phyloP scores from a whole-genome alignment of 129 eudicot genomes.

The Pittosporum tobira region DNA sequence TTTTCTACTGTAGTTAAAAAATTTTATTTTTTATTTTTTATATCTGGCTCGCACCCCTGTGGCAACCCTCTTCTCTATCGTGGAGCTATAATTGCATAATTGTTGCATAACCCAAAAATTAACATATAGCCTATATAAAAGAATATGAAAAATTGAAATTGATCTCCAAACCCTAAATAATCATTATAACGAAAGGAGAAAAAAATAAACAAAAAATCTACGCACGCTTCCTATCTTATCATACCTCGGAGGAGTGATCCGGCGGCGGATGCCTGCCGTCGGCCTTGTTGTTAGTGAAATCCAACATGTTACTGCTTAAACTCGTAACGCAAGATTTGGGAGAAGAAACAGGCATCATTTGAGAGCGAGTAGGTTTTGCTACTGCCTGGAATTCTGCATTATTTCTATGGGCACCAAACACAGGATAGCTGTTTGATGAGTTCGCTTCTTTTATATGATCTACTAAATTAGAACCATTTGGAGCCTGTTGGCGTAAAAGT shows the following conservation, averaged over 20 bases:
- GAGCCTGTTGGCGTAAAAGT: slow-evolving; percentile 24
- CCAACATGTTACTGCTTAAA: slow-evolving; percentile 56
- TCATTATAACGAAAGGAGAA: not conserved
- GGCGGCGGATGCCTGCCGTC: slow-evolving; percentile 56
- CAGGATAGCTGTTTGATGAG: slow-evolving; percentile 16
- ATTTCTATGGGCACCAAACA: slow-evolving; percentile 13
- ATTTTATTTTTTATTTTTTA: too few relatives aligned
- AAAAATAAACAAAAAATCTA: not conserved
- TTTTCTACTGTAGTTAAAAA: too few relatives aligned
- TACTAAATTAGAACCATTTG: slow-evolving; percentile 11
- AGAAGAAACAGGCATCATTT: slow-evolving; percentile 53
- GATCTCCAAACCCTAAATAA: not conserved
- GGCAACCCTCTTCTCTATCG: too few relatives aligned
- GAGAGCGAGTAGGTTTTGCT: slow-evolving; percentile 42
- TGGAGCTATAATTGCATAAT: too few relatives aligned
- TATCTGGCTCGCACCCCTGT: too few relatives aligned
- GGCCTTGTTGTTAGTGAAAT: slow-evolving; percentile 45
- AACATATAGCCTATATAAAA: not conserved
- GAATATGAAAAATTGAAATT: not conserved
- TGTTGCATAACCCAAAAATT: too few relatives aligned
- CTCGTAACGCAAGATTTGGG: slow-evolving; percentile 68
- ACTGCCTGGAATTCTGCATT: slow-evolving; percentile 14
- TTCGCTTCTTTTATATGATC: slow-evolving; percentile 54
- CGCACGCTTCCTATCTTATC: not conserved
- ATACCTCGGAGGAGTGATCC: slow-evolving; percentile 72